Evolutionary conservation across 2,329 filamentous ascomycete species (phyloP).

Genomic region (Periconia sp.): DNA sequence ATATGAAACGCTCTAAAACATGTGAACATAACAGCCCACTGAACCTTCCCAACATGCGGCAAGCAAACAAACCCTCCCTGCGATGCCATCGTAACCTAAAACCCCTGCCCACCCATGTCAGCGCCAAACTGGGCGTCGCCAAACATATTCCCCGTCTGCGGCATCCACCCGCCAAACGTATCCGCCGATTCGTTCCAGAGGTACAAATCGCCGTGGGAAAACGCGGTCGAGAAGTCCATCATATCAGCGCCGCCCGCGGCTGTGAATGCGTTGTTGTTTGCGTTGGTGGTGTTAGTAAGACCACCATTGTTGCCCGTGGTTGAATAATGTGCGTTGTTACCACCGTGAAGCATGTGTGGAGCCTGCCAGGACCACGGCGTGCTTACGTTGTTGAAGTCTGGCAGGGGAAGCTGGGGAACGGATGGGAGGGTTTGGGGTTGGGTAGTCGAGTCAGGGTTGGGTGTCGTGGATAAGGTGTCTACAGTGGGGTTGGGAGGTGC

Average conservation of each 20-base stretch:
- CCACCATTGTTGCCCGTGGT: neutral
- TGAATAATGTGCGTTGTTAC: neutral
- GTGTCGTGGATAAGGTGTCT: neutral
- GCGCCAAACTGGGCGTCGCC: conserved; percentile 26
- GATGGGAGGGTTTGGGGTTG: neutral
- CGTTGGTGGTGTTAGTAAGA: neutral
- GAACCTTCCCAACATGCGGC: no score
- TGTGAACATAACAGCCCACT: no score
- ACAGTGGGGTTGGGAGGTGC: neutral
- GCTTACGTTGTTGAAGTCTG: conserved; percentile 1
- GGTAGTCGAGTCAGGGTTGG: neutral
- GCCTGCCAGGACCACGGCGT: conserved; percentile 3
- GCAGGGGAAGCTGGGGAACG: neutral
- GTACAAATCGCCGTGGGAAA: conserved; percentile 41
- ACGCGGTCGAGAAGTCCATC: conserved; percentile 35
- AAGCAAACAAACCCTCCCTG: no score
- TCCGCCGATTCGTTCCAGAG: conserved; percentile 41
- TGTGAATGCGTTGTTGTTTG: neutral
- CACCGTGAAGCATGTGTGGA: neutral
- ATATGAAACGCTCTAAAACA: no score
- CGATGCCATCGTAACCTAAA: neutral
- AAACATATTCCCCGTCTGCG: conserved; percentile 25
- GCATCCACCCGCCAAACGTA: conserved; percentile 35
- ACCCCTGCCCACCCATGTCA: neutral
- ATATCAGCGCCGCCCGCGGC: conserved; percentile 21